These are phyloP conservation scores for Hymenoscyphus albidus DNA, from an alignment of 2,329 filamentous ascomycete genomes.

Conservation along the genomic window DNA sequence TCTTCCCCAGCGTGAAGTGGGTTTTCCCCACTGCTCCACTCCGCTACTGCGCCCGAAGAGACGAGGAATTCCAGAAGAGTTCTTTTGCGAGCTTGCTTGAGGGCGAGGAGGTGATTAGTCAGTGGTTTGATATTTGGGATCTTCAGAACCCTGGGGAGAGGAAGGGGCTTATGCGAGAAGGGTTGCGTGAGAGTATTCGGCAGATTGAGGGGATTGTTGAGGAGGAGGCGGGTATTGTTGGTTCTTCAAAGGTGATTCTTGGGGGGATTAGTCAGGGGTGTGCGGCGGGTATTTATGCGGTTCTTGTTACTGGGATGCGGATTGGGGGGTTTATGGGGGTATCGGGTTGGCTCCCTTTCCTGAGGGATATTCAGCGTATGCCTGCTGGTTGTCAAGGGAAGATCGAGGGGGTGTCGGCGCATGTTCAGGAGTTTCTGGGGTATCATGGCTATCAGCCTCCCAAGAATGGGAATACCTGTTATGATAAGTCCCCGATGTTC, in stretches of 20 bases:
- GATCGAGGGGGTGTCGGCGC: neutral
- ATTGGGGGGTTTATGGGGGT: constrained; percentile 40
- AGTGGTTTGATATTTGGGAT: constrained; percentile 50
- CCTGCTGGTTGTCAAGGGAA: neutral
- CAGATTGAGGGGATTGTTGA: constrained; percentile 35
- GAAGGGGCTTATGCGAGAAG: constrained; percentile 41
- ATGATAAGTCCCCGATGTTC: constrained; percentile 1
- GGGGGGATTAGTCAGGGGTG: constrained; percentile 47
- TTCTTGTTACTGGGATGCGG: constrained; percentile 33
- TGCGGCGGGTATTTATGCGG: constrained; percentile 39
- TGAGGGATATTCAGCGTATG: constrained; percentile 4
- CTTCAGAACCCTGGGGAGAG: constrained; percentile 37
- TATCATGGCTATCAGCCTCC: too few relatives aligned
- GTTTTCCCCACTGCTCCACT: constrained; percentile 25
- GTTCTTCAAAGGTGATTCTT: constrained; percentile 40
- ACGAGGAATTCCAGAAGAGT: constrained; percentile 23
- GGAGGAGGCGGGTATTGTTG: constrained; percentile 37
- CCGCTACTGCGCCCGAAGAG: constrained; percentile 29
- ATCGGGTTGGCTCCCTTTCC: constrained; percentile 36
- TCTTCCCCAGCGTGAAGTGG: constrained; percentile 20
- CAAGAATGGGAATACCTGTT: too few relatives aligned
- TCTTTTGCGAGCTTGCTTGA: constrained; percentile 17
- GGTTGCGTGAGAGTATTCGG: constrained; percentile 39
- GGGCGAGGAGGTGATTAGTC: constrained; percentile 30
- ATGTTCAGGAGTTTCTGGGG: neutral